Evolutionary conservation across 345 rosid genomes (phyloP), one percentile per base, ranked within the genome.

Genomic region (Sisymbrium irio): DNA sequence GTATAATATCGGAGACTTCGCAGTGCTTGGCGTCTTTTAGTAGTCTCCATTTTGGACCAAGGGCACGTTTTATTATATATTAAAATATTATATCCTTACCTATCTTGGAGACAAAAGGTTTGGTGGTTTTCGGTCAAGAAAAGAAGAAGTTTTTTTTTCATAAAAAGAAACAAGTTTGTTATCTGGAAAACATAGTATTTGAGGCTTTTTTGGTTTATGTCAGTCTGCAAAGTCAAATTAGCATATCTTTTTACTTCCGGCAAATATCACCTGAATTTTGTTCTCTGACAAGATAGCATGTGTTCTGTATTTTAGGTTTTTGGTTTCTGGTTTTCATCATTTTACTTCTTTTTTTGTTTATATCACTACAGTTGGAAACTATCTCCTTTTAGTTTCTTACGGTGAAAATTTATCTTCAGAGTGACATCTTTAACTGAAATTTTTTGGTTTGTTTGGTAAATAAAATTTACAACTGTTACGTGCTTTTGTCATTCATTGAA

Each of bases 101-200:
- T 62, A 45, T 42, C 9, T 9, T 30, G 13, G 18, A 32, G 45
- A 62, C 76, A 62, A 41, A 51, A 53, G 36, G 45, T 62, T 72
- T 19, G 76, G 51, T 51, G 33, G 22, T 18, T 40, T 46, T 37
- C 11, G 67, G 57, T 25, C 30, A 37, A 60, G 13, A 35, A n/a
- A n/a, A 45, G 40, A 5, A n/a, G 5, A 0, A 1, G 14, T 9
- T 15, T 35, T 55, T n/a, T 10, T 57, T 32, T 2, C 4, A 1
- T 51, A 25, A 27, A 14, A 41, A 14, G 4, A 12, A 1, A 40
- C 14, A 40, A 4, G n/a, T 12, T 40, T 40, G n/a, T 11, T 11
- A 7, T 6, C 17, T 41, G 3, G 6, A 44, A 33, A 39, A 11
- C 6, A 0, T 39, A 39, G 8, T 51, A 51, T 25, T 22, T 51